Conservation (phyloP, 768 basidiomycete species). For the Agrocybe praecox region DNA sequence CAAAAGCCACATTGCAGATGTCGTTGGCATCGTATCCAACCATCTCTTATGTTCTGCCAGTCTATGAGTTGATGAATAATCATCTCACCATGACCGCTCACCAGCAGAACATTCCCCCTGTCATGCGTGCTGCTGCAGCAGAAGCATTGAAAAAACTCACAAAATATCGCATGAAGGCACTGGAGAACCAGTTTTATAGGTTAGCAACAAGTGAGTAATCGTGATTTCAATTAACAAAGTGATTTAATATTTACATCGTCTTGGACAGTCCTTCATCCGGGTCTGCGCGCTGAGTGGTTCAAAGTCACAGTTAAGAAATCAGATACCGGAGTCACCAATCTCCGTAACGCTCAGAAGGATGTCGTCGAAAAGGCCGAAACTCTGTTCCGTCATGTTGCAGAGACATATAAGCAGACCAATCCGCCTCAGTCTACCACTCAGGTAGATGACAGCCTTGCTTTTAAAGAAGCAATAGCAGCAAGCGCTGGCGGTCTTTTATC, state of each 20-base stretch:
- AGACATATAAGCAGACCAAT: not conserved
- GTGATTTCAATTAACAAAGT: too few species aligned
- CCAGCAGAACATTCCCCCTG: too few species aligned
- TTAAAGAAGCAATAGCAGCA: not conserved
- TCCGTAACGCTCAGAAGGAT: not conserved
- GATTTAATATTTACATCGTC: too few species aligned
- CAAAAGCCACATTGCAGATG: slow-evolving; percentile 29
- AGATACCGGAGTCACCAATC: too few species aligned
- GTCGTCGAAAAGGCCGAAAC: slow-evolving; percentile 5
- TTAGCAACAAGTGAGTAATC: slow-evolving; percentile 29
- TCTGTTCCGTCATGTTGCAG: not conserved
- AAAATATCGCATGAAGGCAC: slow-evolving; percentile 24
- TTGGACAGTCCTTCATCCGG: slow-evolving; percentile 30
- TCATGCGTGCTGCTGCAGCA: not conserved
- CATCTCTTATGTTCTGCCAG: slow-evolving; percentile 31
- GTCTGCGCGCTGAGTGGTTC: slow-evolving; percentile 25
- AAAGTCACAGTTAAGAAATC: not conserved
- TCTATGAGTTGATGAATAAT: slow-evolving; percentile 27
- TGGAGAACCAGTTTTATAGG: slow-evolving; percentile 24
- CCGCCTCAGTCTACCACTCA: not conserved
- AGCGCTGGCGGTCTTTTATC: not conserved
- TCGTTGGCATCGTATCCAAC: slow-evolving; percentile 24
- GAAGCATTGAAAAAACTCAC: slow-evolving; percentile 27
- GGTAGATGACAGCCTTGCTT: not conserved
- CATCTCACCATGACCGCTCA: slow-evolving; percentile 14